Base-by-base conservation (phyloP, 1,284 basidiomycete species). In the Microbotryum scabiosae region DNA sequence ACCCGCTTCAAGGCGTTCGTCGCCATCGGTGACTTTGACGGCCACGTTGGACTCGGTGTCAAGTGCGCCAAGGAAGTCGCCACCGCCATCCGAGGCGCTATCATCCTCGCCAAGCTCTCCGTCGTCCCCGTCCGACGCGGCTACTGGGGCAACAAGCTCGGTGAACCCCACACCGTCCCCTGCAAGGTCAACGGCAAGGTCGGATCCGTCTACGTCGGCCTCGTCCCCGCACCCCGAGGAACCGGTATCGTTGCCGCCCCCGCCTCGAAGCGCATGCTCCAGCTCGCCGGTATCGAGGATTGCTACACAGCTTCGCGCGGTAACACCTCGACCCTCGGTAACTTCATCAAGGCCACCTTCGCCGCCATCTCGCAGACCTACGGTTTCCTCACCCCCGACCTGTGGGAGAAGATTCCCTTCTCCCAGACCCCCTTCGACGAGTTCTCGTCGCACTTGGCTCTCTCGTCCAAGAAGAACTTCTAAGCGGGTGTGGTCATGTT, bases 61-160 rank as follows among this genome's bases (percentile, higher is more conserved):
- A 99, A 99, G 83, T 97, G 94, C 78, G 93, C 94, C 73, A 98
- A 99, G 84, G 94, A 98, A 83, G 96, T 98, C 73, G 94, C 96
- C 48, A 97, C 93, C 64, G 94, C 96, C 72, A 97, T 98, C 78
- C 92, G 96, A 73, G 94, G 94, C 68, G 94, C 94, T 67, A 97
- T 98, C 79, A 88, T 94, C 79, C 86, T 97, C 66, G 91, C 92
- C 73, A 94, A 99, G 78, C 82, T 97, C 70, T 89, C 90, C 61
- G 86, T 94, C 76, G 86, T 94, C 75, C 91, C 96, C 73, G 93
- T 99, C 69, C 88, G 96, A 74, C 84, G 96, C 79, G 94, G 94
- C 72, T 69, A 69, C 66, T 99, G 96, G 96, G 96, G 96, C 82
- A 88, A 90, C 73, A 88, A 89, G 73, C 91, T 97, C 73, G 92